phyloP scores from a whole-genome alignment of 208 protist genomes.

The Trichomonas vaginalis region DNA sequence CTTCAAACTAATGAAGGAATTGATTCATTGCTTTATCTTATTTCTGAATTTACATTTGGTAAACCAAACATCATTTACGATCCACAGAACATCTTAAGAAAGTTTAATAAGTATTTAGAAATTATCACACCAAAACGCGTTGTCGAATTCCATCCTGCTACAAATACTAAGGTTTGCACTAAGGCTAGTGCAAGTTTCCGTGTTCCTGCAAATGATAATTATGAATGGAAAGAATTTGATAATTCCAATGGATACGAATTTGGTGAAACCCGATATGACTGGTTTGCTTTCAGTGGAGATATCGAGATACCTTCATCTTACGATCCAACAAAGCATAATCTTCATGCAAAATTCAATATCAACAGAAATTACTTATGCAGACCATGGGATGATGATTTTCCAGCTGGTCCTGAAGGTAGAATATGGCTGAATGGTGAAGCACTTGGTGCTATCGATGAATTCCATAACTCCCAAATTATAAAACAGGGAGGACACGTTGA shows the following conservation, averaged over 20 bases:
- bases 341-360: not conserved
- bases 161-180: not conserved
- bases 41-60: not conserved
- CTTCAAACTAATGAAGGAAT: not conserved
- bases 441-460: not conserved
- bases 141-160: not conserved
- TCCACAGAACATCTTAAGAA: not conserved
- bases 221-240: not conserved
- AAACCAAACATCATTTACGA: not conserved
- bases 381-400: slow-evolving; percentile 2
- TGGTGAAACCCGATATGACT: not conserved
- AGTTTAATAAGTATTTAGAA: not conserved
- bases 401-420: slow-evolving; percentile 6
- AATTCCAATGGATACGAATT: not conserved
- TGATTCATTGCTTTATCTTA: not conserved
- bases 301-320: not conserved
- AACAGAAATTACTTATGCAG: not conserved
- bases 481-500: not conserved
- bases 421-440: not conserved
- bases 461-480: not conserved
- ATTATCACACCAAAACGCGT: not conserved
- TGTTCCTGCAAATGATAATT: not conserved
- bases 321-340: not conserved
- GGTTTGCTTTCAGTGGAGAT: not conserved
- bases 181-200: not conserved